Evolutionary conservation across 106 monocot genomes (phyloP).

Genomic region (Dendrobium huoshanense): DNA sequence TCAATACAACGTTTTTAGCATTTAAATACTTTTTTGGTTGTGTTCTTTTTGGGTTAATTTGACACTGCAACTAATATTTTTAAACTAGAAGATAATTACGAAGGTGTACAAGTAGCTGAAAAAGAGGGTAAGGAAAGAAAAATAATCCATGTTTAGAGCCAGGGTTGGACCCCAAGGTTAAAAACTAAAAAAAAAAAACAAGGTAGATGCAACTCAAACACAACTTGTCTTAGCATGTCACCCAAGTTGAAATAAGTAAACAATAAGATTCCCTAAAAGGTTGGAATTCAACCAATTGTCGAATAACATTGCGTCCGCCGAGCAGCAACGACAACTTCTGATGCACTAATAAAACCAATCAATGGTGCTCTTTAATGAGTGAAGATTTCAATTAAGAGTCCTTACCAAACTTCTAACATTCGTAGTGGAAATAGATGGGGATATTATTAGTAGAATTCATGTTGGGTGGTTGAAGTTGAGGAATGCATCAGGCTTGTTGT

Average conservation of each 20-base stretch:
- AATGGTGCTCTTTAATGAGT: too few relatives aligned
- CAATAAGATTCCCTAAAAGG: background rate
- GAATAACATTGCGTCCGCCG: background rate
- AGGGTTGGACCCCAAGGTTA: background rate
- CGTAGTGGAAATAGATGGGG: too few relatives aligned
- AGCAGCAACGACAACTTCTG: background rate
- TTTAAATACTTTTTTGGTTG: background rate
- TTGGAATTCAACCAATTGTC: background rate
- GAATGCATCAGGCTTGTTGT: too few relatives aligned
- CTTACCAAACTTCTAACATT: too few relatives aligned
- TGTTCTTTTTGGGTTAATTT: background rate
- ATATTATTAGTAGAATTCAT: too few relatives aligned
- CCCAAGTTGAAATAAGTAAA: too few relatives aligned
- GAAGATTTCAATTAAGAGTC: too few relatives aligned
- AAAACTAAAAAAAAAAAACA: background rate
- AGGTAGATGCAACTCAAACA: background rate
- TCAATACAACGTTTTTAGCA: background rate
- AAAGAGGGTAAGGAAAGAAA: too few relatives aligned
- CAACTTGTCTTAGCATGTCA: too few relatives aligned
- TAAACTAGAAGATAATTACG: background rate
- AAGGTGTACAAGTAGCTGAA: too few relatives aligned
- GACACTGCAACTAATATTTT: background rate
- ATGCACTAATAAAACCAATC: background rate
- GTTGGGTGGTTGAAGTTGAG: too few relatives aligned
- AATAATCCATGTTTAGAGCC: background rate